These are phyloP conservation scores for Coleophoma cylindrospora DNA, from an alignment of 2,329 filamentous ascomycete genomes.

Conservation along the genomic window DNA sequence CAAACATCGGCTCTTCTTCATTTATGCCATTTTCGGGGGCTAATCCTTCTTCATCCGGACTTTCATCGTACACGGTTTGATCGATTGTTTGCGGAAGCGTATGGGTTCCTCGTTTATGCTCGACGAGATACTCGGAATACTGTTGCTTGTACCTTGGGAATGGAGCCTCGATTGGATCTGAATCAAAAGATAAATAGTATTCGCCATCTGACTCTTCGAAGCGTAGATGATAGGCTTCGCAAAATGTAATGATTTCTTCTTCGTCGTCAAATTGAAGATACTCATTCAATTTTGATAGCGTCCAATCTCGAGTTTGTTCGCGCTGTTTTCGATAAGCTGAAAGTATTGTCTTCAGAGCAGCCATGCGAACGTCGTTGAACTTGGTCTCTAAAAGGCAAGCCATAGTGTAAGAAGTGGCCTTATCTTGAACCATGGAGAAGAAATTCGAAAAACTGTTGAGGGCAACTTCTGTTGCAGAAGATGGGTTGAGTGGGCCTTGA, in stretches of 20 bases:
- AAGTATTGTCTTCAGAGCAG: conserved; percentile 50
- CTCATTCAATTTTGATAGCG: conserved; percentile 47
- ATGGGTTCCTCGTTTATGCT: conserved; percentile 50
- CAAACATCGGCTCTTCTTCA: conserved; percentile 18
- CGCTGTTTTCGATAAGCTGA: conserved; percentile 51
- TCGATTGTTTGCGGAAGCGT: conserved; percentile 52
- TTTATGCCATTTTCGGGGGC: conserved; percentile 24
- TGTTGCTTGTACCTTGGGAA: conserved; percentile 48
- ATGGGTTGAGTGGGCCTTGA: conserved; percentile 50
- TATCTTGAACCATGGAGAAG: conserved; percentile 54
- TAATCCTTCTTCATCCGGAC: conserved; percentile 1
- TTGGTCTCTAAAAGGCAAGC: conserved; percentile 66
- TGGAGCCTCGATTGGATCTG: conserved; percentile 24
- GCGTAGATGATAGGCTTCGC: conserved; percentile 49
- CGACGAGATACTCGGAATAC: conserved; percentile 52
- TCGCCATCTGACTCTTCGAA: conserved; percentile 38
- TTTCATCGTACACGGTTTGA: conserved; percentile 44
- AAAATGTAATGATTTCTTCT: conserved; percentile 61
- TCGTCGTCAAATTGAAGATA: conserved; percentile 64
- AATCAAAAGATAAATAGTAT: conserved; percentile 25
- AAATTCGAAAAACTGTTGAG: conserved; percentile 47
- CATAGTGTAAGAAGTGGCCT: conserved; percentile 61
- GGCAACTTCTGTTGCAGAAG: conserved; percentile 30
- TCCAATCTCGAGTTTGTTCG: conserved; percentile 55
- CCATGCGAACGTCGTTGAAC: conserved; percentile 55